Conservation (phyloP, 208 protist genomes). For the Acanthamoeba castellanii region DNA sequence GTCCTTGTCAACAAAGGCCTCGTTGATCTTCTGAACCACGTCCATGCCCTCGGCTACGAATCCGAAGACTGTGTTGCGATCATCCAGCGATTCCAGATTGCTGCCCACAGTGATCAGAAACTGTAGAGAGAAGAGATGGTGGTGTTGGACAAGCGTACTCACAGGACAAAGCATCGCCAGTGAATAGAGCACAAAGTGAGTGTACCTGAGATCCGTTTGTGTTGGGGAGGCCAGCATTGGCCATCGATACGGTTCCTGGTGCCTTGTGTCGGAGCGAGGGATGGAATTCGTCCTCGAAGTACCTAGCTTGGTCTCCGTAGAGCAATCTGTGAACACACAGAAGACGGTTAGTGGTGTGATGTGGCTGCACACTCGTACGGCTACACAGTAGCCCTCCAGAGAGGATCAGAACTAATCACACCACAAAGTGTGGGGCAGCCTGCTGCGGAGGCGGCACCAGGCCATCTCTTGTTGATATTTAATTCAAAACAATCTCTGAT, state of each 20-base stretch:
- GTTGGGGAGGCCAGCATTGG: conserved; percentile 84
- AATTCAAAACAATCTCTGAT: background rate
- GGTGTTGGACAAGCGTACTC: background rate
- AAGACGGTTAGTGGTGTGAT: background rate
- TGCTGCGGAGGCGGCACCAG: background rate
- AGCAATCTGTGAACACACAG: conserved; percentile 56
- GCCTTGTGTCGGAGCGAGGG: conserved; percentile 80
- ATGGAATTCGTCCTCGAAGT: conserved; percentile 92
- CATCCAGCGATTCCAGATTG: conserved; percentile 89
- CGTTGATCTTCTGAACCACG: conserved; percentile 88
- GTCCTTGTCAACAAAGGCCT: conserved; percentile 81
- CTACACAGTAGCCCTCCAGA: background rate
- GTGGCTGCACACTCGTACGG: background rate
- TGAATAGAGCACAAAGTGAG: background rate
- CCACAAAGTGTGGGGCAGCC: background rate
- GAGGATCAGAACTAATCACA: background rate
- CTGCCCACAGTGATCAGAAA: conserved; percentile 92
- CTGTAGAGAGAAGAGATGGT: conserved; percentile 73
- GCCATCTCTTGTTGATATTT: background rate
- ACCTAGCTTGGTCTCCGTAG: conserved; percentile 87
- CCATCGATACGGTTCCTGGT: conserved; percentile 89
- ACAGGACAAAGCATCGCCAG: background rate
- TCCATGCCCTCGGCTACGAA: conserved; percentile 88
- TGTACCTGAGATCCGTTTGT: conserved; percentile 89
- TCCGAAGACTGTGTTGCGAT: conserved; percentile 93